Percentiles rank a stretch among this genome's conserved stretches.
Conservation (phyloP, 2,329 filamentous ascomycete species). For the Trichoderma sp. region DNA sequence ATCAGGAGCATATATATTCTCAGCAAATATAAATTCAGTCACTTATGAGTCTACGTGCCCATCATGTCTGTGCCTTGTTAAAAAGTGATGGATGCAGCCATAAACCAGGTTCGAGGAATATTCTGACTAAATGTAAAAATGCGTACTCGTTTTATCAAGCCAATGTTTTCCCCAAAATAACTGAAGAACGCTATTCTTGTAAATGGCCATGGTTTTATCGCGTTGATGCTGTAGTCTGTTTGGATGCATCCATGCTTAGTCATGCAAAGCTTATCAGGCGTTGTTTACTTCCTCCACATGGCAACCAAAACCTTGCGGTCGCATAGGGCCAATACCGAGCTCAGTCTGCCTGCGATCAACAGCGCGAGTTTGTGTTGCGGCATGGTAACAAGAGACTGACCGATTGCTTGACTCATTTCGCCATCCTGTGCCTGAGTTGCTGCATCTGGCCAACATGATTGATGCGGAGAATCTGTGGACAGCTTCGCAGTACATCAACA, state of each 20-base stretch:
- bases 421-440: background rate
- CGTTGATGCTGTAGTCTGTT: background rate
- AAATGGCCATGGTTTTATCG: background rate
- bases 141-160: background rate
- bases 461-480: constrained; percentile 64
- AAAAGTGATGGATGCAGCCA: background rate
- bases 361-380: background rate
- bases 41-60: background rate
- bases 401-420: background rate
- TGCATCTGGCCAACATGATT: constrained; percentile 45
- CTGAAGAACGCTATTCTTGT: background rate
- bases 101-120: background rate
- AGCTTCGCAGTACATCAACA: constrained; percentile 72
- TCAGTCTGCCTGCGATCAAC: background rate
- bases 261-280: constrained; percentile 29
- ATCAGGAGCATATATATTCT: background rate
- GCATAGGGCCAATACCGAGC: background rate
- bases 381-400: background rate
- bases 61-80: background rate
- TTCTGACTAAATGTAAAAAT: background rate
- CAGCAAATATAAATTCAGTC: background rate
- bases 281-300: constrained; percentile 46
- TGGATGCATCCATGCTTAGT: constrained; percentile 27
- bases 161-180: background rate
- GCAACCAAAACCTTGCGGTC: constrained; percentile 37